These are phyloP conservation scores for Ceratobasidium sp. DNA, from an alignment of 1,284 basidiomycete species.

Conservation along the genomic window DNA sequence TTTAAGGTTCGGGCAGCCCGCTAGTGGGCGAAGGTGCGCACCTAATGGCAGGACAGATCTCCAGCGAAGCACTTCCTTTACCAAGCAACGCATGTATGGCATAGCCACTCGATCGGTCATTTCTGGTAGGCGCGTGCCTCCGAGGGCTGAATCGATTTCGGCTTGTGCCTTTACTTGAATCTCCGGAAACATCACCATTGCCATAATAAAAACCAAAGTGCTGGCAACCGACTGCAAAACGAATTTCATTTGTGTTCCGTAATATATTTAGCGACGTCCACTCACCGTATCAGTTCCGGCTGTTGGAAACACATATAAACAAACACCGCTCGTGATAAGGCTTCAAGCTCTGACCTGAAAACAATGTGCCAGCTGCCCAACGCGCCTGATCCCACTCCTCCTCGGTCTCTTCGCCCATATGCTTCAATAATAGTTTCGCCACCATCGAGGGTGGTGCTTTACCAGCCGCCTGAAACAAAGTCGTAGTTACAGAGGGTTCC, in stretches of 20 bases:
- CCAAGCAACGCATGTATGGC: background rate
- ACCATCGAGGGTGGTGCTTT: conserved; percentile 23
- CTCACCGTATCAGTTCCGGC: conserved; percentile 20
- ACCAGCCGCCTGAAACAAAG: conserved; percentile 5
- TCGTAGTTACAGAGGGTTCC: background rate
- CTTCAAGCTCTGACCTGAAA: background rate
- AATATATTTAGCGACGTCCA: background rate
- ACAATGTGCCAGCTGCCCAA: conserved; percentile 6
- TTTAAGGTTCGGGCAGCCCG: background rate
- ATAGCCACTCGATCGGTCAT: background rate
- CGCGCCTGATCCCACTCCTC: background rate
- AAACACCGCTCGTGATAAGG: background rate
- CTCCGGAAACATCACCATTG: conserved; percentile 30
- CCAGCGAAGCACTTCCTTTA: conserved; percentile 60
- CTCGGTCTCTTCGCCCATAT: background rate
- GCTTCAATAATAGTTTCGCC: too few relatives aligned
- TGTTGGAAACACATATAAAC: background rate
- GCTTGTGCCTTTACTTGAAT: conserved; percentile 31
- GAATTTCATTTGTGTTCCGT: background rate
- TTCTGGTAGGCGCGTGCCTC: conserved; percentile 23
- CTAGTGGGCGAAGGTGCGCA: conserved; percentile 1
- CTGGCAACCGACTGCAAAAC: background rate
- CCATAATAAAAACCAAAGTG: conserved; percentile 1
- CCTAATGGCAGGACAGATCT: conserved; percentile 33
- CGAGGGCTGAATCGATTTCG: conserved; percentile 26